A percentile compares a stretch with the other conserved stretches of the same genome.
These are phyloP conservation scores for Calocybe cyanea DNA, from an alignment of 768 basidiomycete species.

Conservation along the genomic window DNA sequence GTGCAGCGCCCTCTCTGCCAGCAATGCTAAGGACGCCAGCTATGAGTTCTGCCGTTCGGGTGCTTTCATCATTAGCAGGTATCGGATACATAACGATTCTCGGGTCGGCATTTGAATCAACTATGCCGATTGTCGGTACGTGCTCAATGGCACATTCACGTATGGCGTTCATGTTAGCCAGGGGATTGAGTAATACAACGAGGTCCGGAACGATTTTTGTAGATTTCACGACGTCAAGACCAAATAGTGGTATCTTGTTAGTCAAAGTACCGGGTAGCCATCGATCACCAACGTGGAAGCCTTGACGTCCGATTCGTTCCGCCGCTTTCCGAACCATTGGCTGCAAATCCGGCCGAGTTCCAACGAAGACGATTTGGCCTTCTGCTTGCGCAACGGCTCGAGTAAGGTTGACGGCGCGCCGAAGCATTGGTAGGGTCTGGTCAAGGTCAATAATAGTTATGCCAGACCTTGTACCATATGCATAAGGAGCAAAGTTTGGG, in stretches of 20 bases:
- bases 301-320: conserved; percentile 72
- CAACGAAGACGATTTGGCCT: conserved; percentile 87
- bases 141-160: conserved; percentile 87
- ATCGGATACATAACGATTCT: conserved; percentile 97
- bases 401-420: conserved; percentile 85
- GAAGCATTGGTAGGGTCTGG: conserved; percentile 85
- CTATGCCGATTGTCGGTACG: conserved; percentile 90
- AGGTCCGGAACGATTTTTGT: conserved; percentile 77
- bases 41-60: conserved; percentile 86
- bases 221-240: conserved; percentile 46
- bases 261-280: conserved; percentile 98
- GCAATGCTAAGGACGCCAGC: conserved; percentile 89
- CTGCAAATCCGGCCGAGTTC: conserved; percentile 77
- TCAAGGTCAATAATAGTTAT: conserved; percentile 94
- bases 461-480: conserved; percentile 87
- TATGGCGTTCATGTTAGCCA: conserved; percentile 79
- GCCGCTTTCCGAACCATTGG: conserved; percentile 76
- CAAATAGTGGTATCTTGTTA: conserved; percentile 74
- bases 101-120: conserved; percentile 95
- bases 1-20: conserved; percentile 64
- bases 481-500: conserved; percentile 86
- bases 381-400: conserved; percentile 76
- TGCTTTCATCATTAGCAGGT: conserved; percentile 95
- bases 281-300: conserved; percentile 79
- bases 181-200: conserved; percentile 87